Base-by-base conservation (phyloP, 495 filamentous ascomycete genomes). In the Penicillium maclennaniae region DNA sequence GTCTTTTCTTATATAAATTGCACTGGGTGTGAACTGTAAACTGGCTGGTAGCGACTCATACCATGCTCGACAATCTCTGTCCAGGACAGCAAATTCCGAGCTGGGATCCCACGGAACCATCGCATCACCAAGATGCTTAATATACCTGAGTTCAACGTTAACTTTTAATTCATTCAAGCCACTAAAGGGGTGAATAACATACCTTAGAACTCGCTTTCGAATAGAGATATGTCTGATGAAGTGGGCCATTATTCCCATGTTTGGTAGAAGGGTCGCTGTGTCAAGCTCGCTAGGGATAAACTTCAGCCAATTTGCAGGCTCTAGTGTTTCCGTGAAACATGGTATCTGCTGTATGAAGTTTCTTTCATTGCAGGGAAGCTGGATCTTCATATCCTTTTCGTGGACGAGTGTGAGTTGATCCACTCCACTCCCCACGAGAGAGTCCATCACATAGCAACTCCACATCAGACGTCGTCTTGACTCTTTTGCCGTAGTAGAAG, bases 361-460 rank as follows among this genome's bases (percentile, higher is more conserved):
- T 1, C 68, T 53, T 31, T 67, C 59, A 44, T 71, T 65, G 54
- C 66, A 62, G 15, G 62, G 59, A 28, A 78, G 49, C 38, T 72
- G 69, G 10, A 72, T 72, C 36, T 69, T 72, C 51, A 72, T 66
- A 31, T 69, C 63, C 14, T 55, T 60, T 31, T 72, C 69, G 26
- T 65, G 53, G 4, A 72, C 55, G 21, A 69, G 43, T 0, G 63
- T 68, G 12, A 69, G 61, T 40, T 69, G 67, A 25, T 69, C 67
- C 0, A 69, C 67, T 12, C 67, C 67, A 15, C 66, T 70, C 6
- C 68, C 66, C 7, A 69, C 63, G 8, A 69, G 65, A 3, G 68
- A 61, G 55, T 72, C 69, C 47, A 69, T 64, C 26, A 72, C 61
- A 49, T 71, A 72, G 27, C 68, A 71, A 40, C 66, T 66, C 69